Evolutionary conservation across 2,329 filamentous ascomycete genomes (phyloP).

Genomic region (Colletotrichum sp.): DNA sequence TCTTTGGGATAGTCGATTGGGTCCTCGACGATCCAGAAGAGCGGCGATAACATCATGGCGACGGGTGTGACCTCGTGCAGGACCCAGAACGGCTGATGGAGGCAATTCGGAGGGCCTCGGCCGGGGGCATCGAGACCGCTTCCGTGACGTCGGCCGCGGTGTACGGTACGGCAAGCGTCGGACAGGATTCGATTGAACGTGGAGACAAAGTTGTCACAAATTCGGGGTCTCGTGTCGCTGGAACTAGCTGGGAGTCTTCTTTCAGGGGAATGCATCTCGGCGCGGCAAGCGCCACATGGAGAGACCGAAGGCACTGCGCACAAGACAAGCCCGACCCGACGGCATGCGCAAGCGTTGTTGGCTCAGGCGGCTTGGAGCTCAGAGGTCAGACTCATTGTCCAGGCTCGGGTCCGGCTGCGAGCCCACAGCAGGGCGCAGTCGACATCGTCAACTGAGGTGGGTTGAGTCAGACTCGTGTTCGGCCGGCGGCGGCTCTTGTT

Average conservation of each 20-base stretch:
- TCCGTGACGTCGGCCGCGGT: slow-evolving; percentile 14
- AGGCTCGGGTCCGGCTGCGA: not conserved
- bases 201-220: not conserved
- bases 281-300: slow-evolving; percentile 14
- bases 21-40: not conserved
- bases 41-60: slow-evolving; percentile 3
- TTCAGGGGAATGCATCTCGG: not conserved
- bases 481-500: slow-evolving; percentile 10
- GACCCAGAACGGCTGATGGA: not conserved
- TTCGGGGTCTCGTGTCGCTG: not conserved
- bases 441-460: slow-evolving; percentile 1
- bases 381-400: not conserved
- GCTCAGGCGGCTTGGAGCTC: not conserved
- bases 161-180: slow-evolving; percentile 14
- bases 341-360: not conserved
- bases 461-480: slow-evolving; percentile 15
- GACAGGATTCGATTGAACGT: not conserved
- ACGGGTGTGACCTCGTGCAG: not conserved
- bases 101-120: not conserved
- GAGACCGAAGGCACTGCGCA: not conserved
- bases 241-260: not conserved
- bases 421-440: slow-evolving; percentile 19
- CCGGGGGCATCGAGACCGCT: not conserved
- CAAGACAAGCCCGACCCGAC: not conserved
- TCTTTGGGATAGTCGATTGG: slow-evolving; percentile 8